These are phyloP conservation scores for Cytospora piceicola DNA, from an alignment of 2,329 filamentous ascomycete species.

Conservation along the genomic window DNA sequence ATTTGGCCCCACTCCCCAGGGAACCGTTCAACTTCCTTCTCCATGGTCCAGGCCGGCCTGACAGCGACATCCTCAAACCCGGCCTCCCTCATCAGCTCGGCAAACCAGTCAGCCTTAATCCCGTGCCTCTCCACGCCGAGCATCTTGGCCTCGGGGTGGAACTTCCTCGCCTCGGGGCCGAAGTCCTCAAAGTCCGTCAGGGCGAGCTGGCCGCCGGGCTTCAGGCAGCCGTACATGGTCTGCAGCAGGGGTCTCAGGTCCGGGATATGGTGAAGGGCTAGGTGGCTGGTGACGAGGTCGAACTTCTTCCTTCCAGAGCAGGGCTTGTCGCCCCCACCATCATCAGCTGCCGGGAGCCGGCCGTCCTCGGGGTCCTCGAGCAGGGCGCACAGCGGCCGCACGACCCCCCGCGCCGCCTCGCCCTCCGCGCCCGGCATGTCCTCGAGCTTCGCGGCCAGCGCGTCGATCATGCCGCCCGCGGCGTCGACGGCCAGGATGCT, in stretches of 20 bases:
- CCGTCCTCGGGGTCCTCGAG: slow-evolving; percentile 55
- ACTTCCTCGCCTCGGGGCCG: slow-evolving; percentile 53
- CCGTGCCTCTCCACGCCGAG: slow-evolving; percentile 59
- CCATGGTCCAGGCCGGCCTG: slow-evolving; percentile 51
- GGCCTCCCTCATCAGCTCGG: slow-evolving; percentile 47
- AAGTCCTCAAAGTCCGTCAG: slow-evolving; percentile 63
- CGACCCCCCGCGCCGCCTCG: slow-evolving; percentile 40
- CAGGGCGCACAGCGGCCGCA: slow-evolving; percentile 50
- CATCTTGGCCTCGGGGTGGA: slow-evolving; percentile 57
- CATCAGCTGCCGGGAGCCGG: slow-evolving; percentile 41
- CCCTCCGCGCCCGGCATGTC: slow-evolving; percentile 23
- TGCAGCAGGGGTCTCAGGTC: slow-evolving; percentile 47
- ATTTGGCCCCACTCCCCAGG: slow-evolving; percentile 46
- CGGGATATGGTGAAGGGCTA: slow-evolving; percentile 60
- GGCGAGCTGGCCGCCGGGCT: slow-evolving; percentile 51
- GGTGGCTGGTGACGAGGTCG: slow-evolving; percentile 56
- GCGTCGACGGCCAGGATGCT: slow-evolving; percentile 58
- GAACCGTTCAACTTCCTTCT: slow-evolving; percentile 54
- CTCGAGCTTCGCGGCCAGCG: slow-evolving; percentile 50
- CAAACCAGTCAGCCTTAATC: slow-evolving; percentile 47
- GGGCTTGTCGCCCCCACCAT: background rate
- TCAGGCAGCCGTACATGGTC: slow-evolving; percentile 52
- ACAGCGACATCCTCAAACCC: slow-evolving; percentile 55
- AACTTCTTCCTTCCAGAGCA: slow-evolving; percentile 43
- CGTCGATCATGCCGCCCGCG: slow-evolving; percentile 58